These are phyloP conservation scores for Metschnikowia kofuensis DNA, from an alignment of 805 yeast genomes.

Conservation along the genomic window DNA sequence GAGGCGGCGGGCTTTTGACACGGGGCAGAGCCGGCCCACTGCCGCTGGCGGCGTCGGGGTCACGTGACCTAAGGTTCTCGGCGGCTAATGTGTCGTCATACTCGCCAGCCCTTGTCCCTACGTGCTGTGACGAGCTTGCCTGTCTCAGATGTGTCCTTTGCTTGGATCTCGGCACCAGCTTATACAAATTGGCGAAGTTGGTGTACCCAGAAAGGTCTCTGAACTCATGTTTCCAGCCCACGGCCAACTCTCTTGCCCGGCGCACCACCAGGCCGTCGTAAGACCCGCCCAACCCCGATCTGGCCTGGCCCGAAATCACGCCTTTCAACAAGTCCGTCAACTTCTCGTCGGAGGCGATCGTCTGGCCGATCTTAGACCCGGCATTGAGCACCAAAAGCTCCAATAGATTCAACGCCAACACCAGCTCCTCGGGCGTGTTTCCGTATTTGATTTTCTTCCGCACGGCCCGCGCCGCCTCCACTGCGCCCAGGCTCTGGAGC, in stretches of 20 bases:
- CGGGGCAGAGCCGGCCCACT: slow-evolving; percentile 2
- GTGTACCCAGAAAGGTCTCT: slow-evolving; percentile 46
- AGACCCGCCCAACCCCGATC: slow-evolving; percentile 35
- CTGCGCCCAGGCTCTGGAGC: slow-evolving; percentile 37
- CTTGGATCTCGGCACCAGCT: slow-evolving; percentile 36
- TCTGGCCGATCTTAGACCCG: slow-evolving; percentile 37
- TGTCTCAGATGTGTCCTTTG: slow-evolving; percentile 2
- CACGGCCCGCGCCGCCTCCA: slow-evolving; percentile 88
- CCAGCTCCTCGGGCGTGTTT: slow-evolving; percentile 51
- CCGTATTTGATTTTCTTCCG: slow-evolving; percentile 91
- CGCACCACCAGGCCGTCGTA: slow-evolving; percentile 43
- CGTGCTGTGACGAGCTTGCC: background rate
- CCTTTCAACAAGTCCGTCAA: slow-evolving; percentile 60
- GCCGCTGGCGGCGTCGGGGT: background rate
- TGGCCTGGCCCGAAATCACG: slow-evolving; percentile 40
- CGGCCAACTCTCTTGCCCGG: slow-evolving; percentile 49
- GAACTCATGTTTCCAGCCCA: slow-evolving; percentile 67
- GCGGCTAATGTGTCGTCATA: slow-evolving; percentile 2
- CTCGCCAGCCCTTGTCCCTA: slow-evolving; percentile 5
- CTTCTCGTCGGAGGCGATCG: slow-evolving; percentile 64
- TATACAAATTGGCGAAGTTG: slow-evolving; percentile 47
- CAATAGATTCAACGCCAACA: slow-evolving; percentile 53
- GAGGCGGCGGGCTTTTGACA: slow-evolving; percentile 17
- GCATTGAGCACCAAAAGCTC: slow-evolving; percentile 43
- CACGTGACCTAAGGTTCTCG: slow-evolving; percentile 3